These are phyloP conservation scores for Ampelocalamus luodianensis DNA, from an alignment of 176 grass and related monocot genomes.

Conservation along the genomic window DNA sequence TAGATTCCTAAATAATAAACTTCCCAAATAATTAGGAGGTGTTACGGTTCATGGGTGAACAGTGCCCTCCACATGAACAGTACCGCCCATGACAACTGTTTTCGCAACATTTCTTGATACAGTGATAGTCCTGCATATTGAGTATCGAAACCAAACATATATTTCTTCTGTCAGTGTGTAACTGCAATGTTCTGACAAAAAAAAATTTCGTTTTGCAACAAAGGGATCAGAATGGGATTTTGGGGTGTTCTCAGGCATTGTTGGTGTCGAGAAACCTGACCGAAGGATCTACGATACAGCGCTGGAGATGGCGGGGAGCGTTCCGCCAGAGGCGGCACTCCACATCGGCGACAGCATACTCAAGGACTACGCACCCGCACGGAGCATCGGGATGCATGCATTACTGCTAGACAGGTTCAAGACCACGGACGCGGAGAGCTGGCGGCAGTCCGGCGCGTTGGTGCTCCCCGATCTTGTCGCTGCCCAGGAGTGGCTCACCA, in stretches of 20 bases:
- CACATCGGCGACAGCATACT: conserved; percentile 84
- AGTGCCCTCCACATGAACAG: too few relatives aligned
- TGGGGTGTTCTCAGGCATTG: conserved; percentile 58
- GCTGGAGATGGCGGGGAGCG: conserved; percentile 60
- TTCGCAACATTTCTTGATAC: background rate
- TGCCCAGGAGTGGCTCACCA: conserved; percentile 62
- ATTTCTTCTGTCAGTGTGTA: too few relatives aligned
- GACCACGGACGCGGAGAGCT: conserved; percentile 64
- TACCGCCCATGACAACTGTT: too few relatives aligned
- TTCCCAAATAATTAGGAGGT: too few relatives aligned
- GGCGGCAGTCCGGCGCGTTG: conserved; percentile 56
- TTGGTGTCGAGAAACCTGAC: conserved; percentile 84
- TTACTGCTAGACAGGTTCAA: conserved; percentile 79
- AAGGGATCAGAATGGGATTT: conserved; percentile 59
- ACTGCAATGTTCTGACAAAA: background rate
- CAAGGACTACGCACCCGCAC: conserved; percentile 83
- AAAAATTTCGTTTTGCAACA: background rate
- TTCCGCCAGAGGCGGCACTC: conserved; percentile 62
- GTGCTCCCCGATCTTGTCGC: conserved; percentile 80
- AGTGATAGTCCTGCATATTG: too few relatives aligned
- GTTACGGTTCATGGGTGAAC: too few relatives aligned
- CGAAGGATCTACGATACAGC: conserved; percentile 72
- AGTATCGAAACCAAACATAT: too few relatives aligned
- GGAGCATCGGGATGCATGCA: conserved; percentile 67
- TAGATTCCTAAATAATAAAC: too few relatives aligned